phyloP scores from a whole-genome alignment of 257 asterid genomes.

The Osmanthus fragrans region DNA sequence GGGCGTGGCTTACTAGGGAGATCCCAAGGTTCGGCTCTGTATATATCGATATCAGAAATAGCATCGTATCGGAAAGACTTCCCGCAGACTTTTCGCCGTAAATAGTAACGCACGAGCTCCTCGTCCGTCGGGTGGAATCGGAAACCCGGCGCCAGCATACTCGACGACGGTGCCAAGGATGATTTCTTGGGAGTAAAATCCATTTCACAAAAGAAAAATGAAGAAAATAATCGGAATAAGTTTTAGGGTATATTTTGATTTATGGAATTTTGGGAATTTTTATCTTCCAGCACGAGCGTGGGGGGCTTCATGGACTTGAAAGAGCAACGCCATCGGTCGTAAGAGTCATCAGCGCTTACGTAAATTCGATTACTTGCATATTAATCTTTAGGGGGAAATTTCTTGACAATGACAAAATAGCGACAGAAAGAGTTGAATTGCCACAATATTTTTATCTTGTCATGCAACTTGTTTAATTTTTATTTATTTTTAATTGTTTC shows the following conservation, averaged over 20 bases:
- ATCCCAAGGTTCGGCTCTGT: conserved; percentile 60
- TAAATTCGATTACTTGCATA: not conserved
- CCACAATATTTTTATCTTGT: too few relatives aligned
- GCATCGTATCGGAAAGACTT: conserved; percentile 40
- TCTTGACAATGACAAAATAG: not conserved
- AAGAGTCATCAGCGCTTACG: not conserved
- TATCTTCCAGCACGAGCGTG: not conserved
- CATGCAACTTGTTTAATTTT: too few relatives aligned
- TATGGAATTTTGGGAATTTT: not conserved
- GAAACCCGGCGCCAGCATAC: conserved; percentile 46
- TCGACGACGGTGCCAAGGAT: conserved; percentile 9
- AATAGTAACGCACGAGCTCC: conserved; percentile 49
- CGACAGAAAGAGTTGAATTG: not conserved
- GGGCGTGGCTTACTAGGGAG: conserved; percentile 39
- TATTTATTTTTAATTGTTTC: too few relatives aligned
- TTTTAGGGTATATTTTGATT: not conserved
- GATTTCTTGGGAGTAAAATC: not conserved
- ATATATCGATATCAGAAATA: conserved; percentile 47
- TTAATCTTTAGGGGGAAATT: not conserved
- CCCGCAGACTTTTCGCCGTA: conserved; percentile 38
- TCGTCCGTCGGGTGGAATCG: conserved; percentile 56
- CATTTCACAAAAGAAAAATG: not conserved
- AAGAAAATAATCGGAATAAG: not conserved
- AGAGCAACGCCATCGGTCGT: not conserved
- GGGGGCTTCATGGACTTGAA: not conserved